Base-by-base conservation (phyloP, 169 alveolate genomes). In the Cyclospora cayetanensis region DNA sequence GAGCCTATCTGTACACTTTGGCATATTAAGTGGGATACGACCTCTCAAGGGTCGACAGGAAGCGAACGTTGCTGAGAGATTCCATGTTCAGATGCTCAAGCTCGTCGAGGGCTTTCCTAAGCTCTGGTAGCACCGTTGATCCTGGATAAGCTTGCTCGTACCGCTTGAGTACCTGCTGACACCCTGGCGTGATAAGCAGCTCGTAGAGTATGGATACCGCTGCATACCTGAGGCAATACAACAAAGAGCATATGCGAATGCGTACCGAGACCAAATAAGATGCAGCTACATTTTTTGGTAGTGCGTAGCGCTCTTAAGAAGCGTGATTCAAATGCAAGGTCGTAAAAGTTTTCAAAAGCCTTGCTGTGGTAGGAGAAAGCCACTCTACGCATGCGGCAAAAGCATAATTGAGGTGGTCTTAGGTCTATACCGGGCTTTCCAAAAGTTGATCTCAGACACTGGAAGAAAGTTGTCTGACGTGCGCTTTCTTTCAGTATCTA, bases 21-120 rank as follows among this genome's bases (percentile, higher is more conserved):
- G n/a, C n/a, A n/a, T n/a, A n/a, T n/a, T n/a, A n/a, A n/a, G n/a
- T n/a, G n/a, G n/a, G n/a, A n/a, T n/a, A n/a, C n/a, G 60, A 89
- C 93, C 98, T 92, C 94, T 97, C 99, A 52, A 97, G 94, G 25
- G 99, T 97, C 84, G 97, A 96, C 92, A 97, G 92, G 92, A 97
- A 97, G 94, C 97, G 96, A 43, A 97, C 98, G 52, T 96, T 97
- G 94, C 97, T 98, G 94, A 96, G 96, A 53, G 99, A 98, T 84
- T 97, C 98, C 50, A 96, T 97, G 39, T 96, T 96, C 85, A 96
- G 94, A 91, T 96, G 95, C 91, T 97, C 96, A 91, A 97, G 95
- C 82, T 95, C 97, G 43, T 90, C 91, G 29, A 86, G 50, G 52
- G 76, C 46, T 22, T 91, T 93, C 90, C 86, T 68, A 63, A 90